Base-by-base conservation (phyloP, 2,329 filamentous ascomycete genomes). In the Niveomyces coronatus region DNA sequence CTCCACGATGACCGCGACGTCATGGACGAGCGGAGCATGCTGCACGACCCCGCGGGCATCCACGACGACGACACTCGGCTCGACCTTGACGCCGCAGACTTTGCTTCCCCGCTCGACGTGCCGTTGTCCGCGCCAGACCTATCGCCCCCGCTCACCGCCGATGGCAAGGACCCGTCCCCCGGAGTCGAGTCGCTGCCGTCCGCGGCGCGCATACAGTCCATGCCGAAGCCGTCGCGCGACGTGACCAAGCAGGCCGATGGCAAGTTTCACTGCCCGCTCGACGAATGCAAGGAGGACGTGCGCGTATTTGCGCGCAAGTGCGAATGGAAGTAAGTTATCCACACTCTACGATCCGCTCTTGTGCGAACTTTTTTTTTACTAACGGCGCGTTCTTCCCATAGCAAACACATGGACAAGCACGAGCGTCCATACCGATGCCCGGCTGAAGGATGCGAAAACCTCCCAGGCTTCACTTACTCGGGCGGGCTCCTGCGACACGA, bases 371-470 rank as follows among this genome's bases (percentile, higher is more conserved):
- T 27, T 4, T 14, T 28, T 13, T 16, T 17, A 47, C 37, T 30
- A 34, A 39, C 31, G 7, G 60, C 44, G n/a, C n/a, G 20, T 19
- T 9, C 38, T 19, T 35, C 16, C 14, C 6, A 6, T 47, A 94
- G 86, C 56, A 95, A 96, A 64, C 89, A 96, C 57, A 95, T 95
- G 88, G 89, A 96, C 63, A 94, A 94, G 58, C 89, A 96, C 57
- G 87, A 94, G 49, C 74, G 89, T 10, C 89, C 89, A 2, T 96
- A 95, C 56, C 84, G 87, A 52, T 96, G 89, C 59, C 70, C 67
- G 16, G 79, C 82, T 30, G 71, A 76, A n/a, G 83, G 82, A 26
- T 95, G 89, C 60, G 85, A 89, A 52, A 94, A 94, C 52, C 73
- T 94, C 0, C 84, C 85, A 37, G 89, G 89, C 2, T 96, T 96